These are phyloP conservation scores for Oropetium thomaeum DNA, from an alignment of 176 grass and related monocot genomes.

Conservation along the genomic window DNA sequence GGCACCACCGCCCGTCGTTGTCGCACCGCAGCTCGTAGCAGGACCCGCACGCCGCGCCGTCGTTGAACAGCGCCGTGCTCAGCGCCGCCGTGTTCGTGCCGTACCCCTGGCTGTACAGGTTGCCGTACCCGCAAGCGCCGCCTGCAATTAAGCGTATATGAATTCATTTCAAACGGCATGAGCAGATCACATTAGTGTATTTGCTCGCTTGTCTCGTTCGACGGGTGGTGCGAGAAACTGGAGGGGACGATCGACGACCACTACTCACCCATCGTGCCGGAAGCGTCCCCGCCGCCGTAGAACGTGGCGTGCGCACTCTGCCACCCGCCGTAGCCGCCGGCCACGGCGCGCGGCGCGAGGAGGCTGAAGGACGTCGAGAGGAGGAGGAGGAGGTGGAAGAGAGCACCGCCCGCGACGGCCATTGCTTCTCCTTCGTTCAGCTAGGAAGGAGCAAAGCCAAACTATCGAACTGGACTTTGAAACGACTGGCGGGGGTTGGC, in stretches of 20 bases:
- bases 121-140: constrained; percentile 92
- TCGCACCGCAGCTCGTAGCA: constrained; percentile 66
- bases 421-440: not conserved
- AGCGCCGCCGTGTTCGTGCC: constrained; percentile 91
- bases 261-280: constrained; percentile 81
- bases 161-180: too few species aligned
- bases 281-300: constrained; percentile 87
- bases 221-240: too few species aligned
- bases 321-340: constrained; percentile 51
- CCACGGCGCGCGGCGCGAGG: constrained; percentile 21
- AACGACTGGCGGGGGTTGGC: constrained; percentile 19
- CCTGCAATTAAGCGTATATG: too few species aligned
- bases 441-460: too few species aligned
- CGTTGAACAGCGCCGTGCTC: constrained; percentile 91
- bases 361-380: not conserved
- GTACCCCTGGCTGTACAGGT: constrained; percentile 89
- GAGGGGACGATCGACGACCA: too few species aligned
- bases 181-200: too few species aligned
- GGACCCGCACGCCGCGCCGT: constrained; percentile 58
- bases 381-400: constrained; percentile 32
- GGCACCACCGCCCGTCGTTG: constrained; percentile 38
- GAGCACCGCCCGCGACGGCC: constrained; percentile 9
- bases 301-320: constrained; percentile 83
- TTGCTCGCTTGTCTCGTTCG: too few species aligned
- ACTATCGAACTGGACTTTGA: not conserved